phyloP scores from a whole-genome alignment of 2,329 filamentous ascomycete species.

The Aspergillus brasiliensis region DNA sequence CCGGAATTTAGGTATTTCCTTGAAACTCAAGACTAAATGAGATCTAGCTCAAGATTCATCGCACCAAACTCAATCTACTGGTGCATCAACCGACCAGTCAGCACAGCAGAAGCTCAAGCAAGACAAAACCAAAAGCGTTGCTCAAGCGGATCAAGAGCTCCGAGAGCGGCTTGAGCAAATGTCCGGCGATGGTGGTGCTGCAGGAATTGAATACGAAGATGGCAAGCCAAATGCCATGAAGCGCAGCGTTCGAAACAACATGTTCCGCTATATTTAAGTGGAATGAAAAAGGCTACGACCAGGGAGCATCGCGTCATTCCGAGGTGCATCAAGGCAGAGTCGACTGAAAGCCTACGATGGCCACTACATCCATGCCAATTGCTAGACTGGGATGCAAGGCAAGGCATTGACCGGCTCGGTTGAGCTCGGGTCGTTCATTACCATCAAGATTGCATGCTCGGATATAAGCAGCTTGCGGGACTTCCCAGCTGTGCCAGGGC shows the following conservation, averaged over 20 bases:
- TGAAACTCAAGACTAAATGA: neutral
- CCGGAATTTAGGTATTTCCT: neutral
- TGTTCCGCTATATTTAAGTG: slow-evolving; percentile 68
- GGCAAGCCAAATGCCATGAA: slow-evolving; percentile 74
- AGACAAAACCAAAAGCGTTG: slow-evolving; percentile 56
- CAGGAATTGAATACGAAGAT: slow-evolving; percentile 74
- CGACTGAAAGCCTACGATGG: neutral
- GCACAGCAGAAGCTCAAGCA: slow-evolving; percentile 12
- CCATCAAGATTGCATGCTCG: too few relatives aligned
- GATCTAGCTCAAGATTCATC: neutral
- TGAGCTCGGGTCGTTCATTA: too few relatives aligned
- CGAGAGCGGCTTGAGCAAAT: slow-evolving; percentile 65
- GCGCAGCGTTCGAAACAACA: slow-evolving; percentile 71
- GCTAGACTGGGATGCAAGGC: too few relatives aligned
- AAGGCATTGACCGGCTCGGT: too few relatives aligned
- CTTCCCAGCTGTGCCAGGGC: too few relatives aligned
- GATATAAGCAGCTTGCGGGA: too few relatives aligned
- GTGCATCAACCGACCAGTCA: slow-evolving; percentile 1
- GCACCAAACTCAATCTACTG: neutral
- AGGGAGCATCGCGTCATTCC: neutral
- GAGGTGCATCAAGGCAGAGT: neutral
- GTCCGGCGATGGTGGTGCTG: slow-evolving; percentile 69
- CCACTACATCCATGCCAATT: too few relatives aligned
- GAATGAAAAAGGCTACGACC: neutral
- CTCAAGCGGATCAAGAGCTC: slow-evolving; percentile 68